A percentile compares a stretch with the other conserved stretches of the same genome.
These are phyloP conservation scores for Nasturtium officinale DNA, from an alignment of 345 rosid genomes.

Conservation along the genomic window DNA sequence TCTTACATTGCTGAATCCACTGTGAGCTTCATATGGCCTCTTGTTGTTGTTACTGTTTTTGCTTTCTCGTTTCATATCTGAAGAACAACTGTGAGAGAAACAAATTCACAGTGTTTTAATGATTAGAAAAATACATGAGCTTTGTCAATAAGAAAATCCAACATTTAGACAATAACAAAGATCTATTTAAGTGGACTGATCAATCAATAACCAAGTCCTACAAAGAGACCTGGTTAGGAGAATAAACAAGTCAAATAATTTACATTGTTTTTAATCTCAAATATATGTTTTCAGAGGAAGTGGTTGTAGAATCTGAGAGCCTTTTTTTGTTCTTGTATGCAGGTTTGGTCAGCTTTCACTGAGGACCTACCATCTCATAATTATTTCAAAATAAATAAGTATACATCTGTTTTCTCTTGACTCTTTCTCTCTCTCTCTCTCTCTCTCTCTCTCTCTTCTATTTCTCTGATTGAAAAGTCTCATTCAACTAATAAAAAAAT, in stretches of 20 bases:
- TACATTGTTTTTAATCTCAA: slow-evolving; percentile 2
- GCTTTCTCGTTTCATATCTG: slow-evolving; percentile 49
- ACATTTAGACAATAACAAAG: slow-evolving; percentile 5
- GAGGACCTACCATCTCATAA: slow-evolving; percentile 41
- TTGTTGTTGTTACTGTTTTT: slow-evolving; percentile 36
- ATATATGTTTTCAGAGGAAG: slow-evolving; percentile 50
- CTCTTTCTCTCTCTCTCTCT: slow-evolving; percentile 19
- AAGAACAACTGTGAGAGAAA: slow-evolving; percentile 45
- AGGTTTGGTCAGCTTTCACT: slow-evolving; percentile 46
- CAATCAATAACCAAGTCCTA: background rate
- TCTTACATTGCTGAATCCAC: slow-evolving; percentile 46
- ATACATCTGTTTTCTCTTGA: background rate
- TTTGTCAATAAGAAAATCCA: background rate
- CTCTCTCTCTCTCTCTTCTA: slow-evolving; percentile 17
- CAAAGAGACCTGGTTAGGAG: background rate
- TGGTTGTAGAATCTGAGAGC: slow-evolving; percentile 41
- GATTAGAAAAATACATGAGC: slow-evolving; percentile 18
- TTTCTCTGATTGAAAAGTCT: slow-evolving; percentile 38
- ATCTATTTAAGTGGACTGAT: background rate
- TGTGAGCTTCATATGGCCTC: slow-evolving; percentile 48
- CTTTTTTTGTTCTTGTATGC: slow-evolving; percentile 29
- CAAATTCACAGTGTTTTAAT: background rate
- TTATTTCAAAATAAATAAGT: slow-evolving; percentile 30
- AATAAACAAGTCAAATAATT: slow-evolving; percentile 12
- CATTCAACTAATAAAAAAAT: slow-evolving; percentile 33